phyloP scores from a whole-genome alignment of 139 green algal species.

The Chlorella sp. region DNA sequence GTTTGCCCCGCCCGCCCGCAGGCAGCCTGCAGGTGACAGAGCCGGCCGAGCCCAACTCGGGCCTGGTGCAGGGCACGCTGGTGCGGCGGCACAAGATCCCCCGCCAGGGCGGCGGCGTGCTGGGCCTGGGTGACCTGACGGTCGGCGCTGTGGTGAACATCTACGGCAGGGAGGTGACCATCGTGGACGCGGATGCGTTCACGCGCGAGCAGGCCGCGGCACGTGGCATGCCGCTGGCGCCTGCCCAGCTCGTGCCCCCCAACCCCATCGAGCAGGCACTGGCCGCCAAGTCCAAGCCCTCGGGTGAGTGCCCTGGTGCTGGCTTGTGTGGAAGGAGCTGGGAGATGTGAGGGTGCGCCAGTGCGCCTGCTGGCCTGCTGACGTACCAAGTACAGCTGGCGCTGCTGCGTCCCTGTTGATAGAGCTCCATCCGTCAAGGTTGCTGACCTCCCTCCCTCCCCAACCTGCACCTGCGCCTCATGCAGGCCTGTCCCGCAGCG shows the following conservation, averaged over 20 bases:
- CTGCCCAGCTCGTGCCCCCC: constrained; percentile 61
- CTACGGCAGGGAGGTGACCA: constrained; percentile 80
- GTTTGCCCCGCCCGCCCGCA: too few relatives aligned
- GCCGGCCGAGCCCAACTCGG: constrained; percentile 57
- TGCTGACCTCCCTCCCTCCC: not conserved
- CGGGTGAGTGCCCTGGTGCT: constrained; percentile 8
- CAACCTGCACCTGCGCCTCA: not conserved
- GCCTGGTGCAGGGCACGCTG: constrained; percentile 82
- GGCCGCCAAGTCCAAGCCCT: constrained; percentile 35
- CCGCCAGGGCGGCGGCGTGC: constrained; percentile 61
- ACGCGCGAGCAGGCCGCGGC: constrained; percentile 66
- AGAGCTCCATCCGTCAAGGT: too few relatives aligned
- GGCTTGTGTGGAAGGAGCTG: not conserved
- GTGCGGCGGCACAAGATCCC: constrained; percentile 84
- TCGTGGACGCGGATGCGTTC: constrained; percentile 87
- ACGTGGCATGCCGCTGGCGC: constrained; percentile 45
- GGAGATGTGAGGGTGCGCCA: not conserved
- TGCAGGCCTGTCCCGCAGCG: constrained; percentile 20
- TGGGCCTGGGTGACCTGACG: constrained; percentile 69
- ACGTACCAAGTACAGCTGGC: too few relatives aligned
- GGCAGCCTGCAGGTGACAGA: constrained; percentile 87
- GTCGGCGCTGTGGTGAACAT: constrained; percentile 79
- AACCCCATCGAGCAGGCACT: constrained; percentile 64
- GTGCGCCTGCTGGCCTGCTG: not conserved
- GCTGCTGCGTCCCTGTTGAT: too few relatives aligned